Conservation (phyloP, 192 early-diverging fungal genomes). For the Coemansia sp. region DNA sequence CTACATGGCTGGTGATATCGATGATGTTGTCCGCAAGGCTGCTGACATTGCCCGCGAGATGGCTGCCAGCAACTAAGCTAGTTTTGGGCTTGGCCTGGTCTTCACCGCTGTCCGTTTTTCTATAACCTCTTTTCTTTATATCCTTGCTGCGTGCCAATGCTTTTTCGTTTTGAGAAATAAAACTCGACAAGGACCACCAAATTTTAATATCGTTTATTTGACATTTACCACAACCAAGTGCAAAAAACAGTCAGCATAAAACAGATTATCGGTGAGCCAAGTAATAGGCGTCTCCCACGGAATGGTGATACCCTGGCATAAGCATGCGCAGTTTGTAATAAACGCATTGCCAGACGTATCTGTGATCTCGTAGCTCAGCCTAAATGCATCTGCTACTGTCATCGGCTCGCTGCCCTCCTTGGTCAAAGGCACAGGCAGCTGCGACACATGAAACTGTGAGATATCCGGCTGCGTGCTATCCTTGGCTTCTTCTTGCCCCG, state of each 20-base stretch:
- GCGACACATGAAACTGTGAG: slow-evolving; percentile 37
- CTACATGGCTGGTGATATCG: slow-evolving; percentile 98
- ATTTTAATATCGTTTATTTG: neutral
- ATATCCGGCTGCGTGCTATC: slow-evolving; percentile 17
- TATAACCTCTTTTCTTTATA: too few relatives aligned
- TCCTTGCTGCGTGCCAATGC: too few relatives aligned
- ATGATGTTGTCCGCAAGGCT: slow-evolving; percentile 90
- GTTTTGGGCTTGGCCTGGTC: too few relatives aligned
- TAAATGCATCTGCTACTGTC: slow-evolving; percentile 39
- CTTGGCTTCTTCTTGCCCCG: slow-evolving; percentile 15
- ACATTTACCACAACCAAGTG: slow-evolving; percentile 63
- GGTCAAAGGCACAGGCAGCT: slow-evolving; percentile 35
- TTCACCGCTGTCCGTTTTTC: too few relatives aligned
- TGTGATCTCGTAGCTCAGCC: slow-evolving; percentile 50
- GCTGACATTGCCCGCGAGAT: slow-evolving; percentile 73
- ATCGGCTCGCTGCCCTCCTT: slow-evolving; percentile 16
- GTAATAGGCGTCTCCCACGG: slow-evolving; percentile 69
- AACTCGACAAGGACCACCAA: too few relatives aligned
- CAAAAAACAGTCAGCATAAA: slow-evolving; percentile 80
- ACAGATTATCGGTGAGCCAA: slow-evolving; percentile 73
- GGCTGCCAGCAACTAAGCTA: slow-evolving; percentile 55
- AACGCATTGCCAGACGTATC: slow-evolving; percentile 51
- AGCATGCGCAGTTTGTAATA: slow-evolving; percentile 47
- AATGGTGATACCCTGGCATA: slow-evolving; percentile 69
- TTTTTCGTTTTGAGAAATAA: too few relatives aligned